Evolutionary conservation across 2,329 filamentous ascomycete genomes (phyloP).

Genomic region (Colletotrichum tropicicola): DNA sequence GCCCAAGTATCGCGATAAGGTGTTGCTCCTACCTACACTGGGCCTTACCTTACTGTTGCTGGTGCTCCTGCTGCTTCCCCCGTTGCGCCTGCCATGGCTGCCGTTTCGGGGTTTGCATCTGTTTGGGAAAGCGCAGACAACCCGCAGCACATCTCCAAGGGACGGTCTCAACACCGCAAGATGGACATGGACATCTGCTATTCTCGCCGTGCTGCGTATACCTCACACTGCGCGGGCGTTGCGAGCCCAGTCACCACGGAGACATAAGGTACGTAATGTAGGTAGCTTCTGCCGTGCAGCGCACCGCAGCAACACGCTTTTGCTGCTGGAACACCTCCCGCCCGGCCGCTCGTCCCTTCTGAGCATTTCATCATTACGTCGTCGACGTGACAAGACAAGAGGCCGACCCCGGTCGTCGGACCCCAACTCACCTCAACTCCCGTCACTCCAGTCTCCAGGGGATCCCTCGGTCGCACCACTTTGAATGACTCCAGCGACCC

Average conservation of each 20-base stretch:
- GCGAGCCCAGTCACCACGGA: neutral
- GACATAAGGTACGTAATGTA: neutral
- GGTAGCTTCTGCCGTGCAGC: no score
- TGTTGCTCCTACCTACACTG: neutral
- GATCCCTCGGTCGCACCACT: constrained; percentile 8
- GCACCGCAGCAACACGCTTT: constrained; percentile 8
- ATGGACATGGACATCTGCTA: neutral
- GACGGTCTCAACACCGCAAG: neutral
- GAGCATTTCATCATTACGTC: constrained; percentile 10
- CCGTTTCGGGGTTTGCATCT: constrained; percentile 26
- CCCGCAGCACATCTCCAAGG: neutral
- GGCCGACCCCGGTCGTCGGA: constrained; percentile 12
- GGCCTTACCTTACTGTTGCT: neutral
- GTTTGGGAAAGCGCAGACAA: constrained; percentile 18
- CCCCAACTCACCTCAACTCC: no score
- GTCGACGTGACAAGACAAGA: neutral
- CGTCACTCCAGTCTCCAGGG: no score
- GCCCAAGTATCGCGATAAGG: constrained; percentile 30
- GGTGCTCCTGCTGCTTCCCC: neutral
- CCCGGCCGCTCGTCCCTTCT: constrained; percentile 25
- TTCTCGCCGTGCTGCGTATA: no score
- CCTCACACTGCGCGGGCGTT: no score
- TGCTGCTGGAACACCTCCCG: constrained; percentile 10
- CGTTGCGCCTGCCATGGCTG: neutral
- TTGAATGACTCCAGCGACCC: constrained; percentile 16